Base-by-base conservation (phyloP, 129 eudicot genomes). In the Flaveria linearis region DNA sequence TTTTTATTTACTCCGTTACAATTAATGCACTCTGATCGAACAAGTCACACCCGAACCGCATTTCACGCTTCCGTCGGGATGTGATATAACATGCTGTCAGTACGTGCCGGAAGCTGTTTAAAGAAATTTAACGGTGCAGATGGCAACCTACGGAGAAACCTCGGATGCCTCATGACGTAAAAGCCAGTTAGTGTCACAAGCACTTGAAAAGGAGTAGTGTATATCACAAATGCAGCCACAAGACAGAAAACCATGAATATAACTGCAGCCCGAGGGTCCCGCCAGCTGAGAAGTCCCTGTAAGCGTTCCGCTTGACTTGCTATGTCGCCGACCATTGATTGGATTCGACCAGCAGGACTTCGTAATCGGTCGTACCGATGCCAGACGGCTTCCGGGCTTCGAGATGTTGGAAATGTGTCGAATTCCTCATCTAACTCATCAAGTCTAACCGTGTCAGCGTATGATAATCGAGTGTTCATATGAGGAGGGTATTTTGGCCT, bases 341-440 rank as follows among this genome's bases (percentile, higher is more conserved):
- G 97, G 57, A 89, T 82, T 64, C 90, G 80, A 4, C 96, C 92
- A 10, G 92, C 92, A 46, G 89, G 84, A 46, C 89, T 91, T 63
- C 97, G 78, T 63, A 91, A 72, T n/a, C 97, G 85, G 69, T 91
- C 97, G 56, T 91, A 91, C 76, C 97, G 87, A 73, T 84, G 78
- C 16, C 97, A 69, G 12, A 91, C 85, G 14, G 80, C 46, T 7
- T 89, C 97, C 14, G 90, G 15, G 72, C 69, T 73, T 49, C 85
- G 83, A 47, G 87, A 46, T 1, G 97, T 83, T 13, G 97, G 97
- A 74, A 91, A 91, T 3, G 88, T 52, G 73, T 91, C 97, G 9
- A 91, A 91, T 68, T 91, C 97, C 85, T 91, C 97, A 11, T 91
- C 94, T 8, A 91, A 85, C 74, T 91, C 97, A 72, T 91, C 97